Evolutionary conservation across 305 asterid species (phyloP), one percentile per base, ranked within the genome.

Genomic region (Striga hermonthica): DNA sequence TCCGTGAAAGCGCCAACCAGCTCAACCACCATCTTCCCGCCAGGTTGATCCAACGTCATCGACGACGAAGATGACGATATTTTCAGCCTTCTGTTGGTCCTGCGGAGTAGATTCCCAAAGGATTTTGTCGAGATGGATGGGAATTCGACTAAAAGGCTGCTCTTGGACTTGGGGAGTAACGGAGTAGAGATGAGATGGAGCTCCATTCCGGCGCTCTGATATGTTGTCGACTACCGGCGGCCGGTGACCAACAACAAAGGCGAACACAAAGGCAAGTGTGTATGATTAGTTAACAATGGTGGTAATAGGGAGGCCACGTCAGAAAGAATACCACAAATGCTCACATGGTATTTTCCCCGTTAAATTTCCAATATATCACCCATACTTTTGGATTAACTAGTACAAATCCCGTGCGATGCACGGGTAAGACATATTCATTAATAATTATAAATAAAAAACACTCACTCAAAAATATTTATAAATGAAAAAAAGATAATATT

Each of bases 21-120:
- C 71, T 91, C 95, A 65, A 86, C 95, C 60, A 89, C 95, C 96
- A 89, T 86, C 84, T 85, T 88, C 45, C 96, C 96, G 11, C 98
- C 98, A 2, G 91, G 82, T 10, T 89, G 93, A 72, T 86, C 92
- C 60, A 78, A 78, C 35, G 73, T 22, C 69, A 64, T 76, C 38
- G 67, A 15, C 11, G 52, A 65, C 1, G 70, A 63, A 0, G 73
- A 67, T 13, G 68, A 44, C 13, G 74, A 57, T 10, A 56, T 36
- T 63, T 52, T 54, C n/a, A 69, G 56, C 55, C 44, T 4, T 34
- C 45, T 14, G 35, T 38, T 54, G 13, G 8, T 52, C 57, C 65
- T 22, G 34, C 9, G 52, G 52, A 56, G 31, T 6, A 4, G 48
- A 47, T 31, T 39, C 40, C 28, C 63, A 28, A 61, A 13, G 9